A percentile compares a stretch with the other conserved stretches of the same genome.
Conservation (phyloP, 2,329 filamentous ascomycete genomes). For the Akanthomyces muscarius region DNA sequence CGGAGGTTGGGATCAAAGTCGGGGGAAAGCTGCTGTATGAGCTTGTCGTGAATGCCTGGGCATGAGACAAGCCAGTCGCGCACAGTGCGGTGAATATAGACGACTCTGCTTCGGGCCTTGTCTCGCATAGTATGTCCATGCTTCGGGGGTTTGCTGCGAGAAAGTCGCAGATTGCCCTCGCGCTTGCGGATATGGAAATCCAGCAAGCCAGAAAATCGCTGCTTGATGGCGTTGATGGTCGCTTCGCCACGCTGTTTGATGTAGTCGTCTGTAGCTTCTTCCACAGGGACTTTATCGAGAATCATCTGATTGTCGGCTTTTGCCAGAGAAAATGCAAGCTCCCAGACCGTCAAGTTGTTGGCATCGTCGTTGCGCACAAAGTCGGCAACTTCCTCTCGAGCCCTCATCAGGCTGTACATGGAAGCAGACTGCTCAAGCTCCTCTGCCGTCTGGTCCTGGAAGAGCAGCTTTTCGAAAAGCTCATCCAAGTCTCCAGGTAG, state of each 20-base stretch:
- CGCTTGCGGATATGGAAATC: constrained; percentile 22
- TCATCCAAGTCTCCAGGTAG: constrained; percentile 28
- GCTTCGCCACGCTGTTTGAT: constrained; percentile 21
- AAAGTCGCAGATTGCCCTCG: constrained; percentile 21
- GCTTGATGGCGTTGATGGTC: constrained; percentile 19
- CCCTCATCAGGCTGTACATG: constrained; percentile 30
- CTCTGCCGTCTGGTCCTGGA: constrained; percentile 23
- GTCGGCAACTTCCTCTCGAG: constrained; percentile 30
- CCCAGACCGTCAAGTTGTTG: constrained; percentile 31
- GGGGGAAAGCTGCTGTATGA: constrained; percentile 10
- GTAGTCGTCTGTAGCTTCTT: constrained; percentile 23
- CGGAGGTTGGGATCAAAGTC: constrained; percentile 31
- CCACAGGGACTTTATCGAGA: constrained; percentile 17
- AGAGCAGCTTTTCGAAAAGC: constrained; percentile 30
- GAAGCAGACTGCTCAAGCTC: constrained; percentile 24
- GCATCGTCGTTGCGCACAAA: constrained; percentile 32
- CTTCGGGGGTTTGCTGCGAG: constrained; percentile 13
- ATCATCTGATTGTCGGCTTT: constrained; percentile 22
- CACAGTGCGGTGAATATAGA: constrained; percentile 33
- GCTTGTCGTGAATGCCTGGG: constrained; percentile 21
- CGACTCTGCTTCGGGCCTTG: constrained; percentile 20
- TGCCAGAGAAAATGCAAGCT: constrained; percentile 29
- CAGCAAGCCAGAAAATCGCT: constrained; percentile 27
- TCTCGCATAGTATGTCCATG: not conserved
- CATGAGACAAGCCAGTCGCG: constrained; percentile 31